A percentile compares a stretch with the other conserved stretches of the same genome.
Conservation (phyloP, 225 moss, liverwort and hornwort species). For the Ulota crispa region DNA sequence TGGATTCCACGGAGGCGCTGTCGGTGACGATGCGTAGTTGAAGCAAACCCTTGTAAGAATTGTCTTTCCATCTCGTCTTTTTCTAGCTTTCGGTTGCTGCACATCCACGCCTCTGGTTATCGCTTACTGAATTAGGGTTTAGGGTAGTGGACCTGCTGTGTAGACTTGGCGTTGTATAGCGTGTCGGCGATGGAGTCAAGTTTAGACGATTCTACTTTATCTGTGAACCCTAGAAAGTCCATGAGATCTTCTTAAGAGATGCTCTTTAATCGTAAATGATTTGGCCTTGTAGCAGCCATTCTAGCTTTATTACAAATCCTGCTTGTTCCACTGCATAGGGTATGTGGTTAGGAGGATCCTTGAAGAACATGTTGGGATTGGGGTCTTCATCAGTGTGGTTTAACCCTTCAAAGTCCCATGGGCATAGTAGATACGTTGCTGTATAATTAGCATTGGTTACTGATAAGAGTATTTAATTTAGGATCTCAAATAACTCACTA, state of each 20-base stretch:
- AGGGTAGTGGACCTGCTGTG: neutral
- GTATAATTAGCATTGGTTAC: too few relatives aligned
- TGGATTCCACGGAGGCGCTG: neutral
- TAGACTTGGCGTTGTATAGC: neutral
- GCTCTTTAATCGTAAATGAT: neutral
- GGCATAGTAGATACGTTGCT: too few relatives aligned
- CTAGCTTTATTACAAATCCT: neutral
- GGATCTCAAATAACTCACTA: too few relatives aligned
- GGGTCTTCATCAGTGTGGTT: too few relatives aligned
- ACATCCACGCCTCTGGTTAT: neutral
- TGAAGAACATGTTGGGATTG: neutral
- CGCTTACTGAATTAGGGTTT: too few relatives aligned
- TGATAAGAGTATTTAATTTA: too few relatives aligned
- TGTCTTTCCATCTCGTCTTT: neutral
- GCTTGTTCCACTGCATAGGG: neutral
- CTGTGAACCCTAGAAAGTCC: neutral
- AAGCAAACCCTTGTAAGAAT: conserved; percentile 10
- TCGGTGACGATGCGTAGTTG: neutral
- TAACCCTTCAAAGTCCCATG: too few relatives aligned
- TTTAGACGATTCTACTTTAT: neutral
- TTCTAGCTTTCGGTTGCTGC: neutral
- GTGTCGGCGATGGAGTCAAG: neutral
- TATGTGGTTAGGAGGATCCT: neutral
- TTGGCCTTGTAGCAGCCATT: neutral
- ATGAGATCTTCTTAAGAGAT: neutral